Conservation (phyloP, 768 basidiomycete genomes). For the Pholiota molesta region DNA sequence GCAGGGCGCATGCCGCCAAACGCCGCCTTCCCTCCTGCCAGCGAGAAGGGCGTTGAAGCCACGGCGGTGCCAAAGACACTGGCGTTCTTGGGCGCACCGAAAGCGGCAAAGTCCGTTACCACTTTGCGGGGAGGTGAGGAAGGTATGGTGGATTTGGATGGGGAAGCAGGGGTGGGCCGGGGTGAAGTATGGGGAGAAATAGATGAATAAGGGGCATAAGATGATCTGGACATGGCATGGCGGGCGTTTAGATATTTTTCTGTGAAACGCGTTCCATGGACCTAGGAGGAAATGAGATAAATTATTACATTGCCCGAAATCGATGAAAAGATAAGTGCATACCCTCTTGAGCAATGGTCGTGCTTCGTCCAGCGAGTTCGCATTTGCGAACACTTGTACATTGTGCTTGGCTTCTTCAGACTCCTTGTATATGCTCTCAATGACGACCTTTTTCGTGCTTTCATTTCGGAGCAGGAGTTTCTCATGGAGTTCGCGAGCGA, state of each 20-base stretch:
- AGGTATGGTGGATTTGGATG: conserved; percentile 38
- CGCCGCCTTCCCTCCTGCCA: conserved; percentile 80
- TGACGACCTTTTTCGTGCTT: conserved; percentile 94
- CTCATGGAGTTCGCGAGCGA: conserved; percentile 93
- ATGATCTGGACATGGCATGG: conserved; percentile 55
- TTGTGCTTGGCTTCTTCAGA: conserved; percentile 90
- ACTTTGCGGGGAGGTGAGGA: conserved; percentile 86
- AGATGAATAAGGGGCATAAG: conserved; percentile 57
- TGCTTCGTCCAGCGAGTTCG: conserved; percentile 71
- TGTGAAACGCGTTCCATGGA: conserved; percentile 94
- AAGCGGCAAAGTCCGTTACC: conserved; percentile 86
- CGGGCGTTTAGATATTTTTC: conserved; percentile 90
- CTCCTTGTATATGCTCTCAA: conserved; percentile 96
- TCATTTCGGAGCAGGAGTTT: conserved; percentile 89
- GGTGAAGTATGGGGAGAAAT: conserved; percentile 44
- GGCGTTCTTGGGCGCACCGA: conserved; percentile 71
- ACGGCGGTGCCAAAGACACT: conserved; percentile 89
- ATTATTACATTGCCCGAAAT: conserved; percentile 10
- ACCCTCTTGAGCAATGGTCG: conserved; percentile 82
- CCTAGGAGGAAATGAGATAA: conserved; percentile 45
- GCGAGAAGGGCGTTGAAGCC: conserved; percentile 75
- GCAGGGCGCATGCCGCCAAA: conserved; percentile 75
- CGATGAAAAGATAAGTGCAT: conserved; percentile 22
- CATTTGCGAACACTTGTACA: conserved; percentile 80
- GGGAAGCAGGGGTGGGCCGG: conserved; percentile 45